Evolutionary conservation across 2,329 filamentous ascomycete genomes (phyloP).

Genomic region (Blastomyces parvus): DNA sequence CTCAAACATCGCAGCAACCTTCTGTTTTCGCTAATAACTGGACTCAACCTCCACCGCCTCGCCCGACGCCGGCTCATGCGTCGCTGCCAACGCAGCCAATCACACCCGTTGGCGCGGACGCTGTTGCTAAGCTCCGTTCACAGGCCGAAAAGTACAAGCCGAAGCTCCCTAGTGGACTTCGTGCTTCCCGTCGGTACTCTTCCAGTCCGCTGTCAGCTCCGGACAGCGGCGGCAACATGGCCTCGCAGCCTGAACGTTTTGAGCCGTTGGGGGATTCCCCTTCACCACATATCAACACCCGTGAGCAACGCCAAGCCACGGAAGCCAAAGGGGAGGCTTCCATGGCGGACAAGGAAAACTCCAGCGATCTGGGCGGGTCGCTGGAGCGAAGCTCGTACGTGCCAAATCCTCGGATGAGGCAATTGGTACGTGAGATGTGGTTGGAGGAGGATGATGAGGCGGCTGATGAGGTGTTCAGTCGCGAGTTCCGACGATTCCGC

Average conservation of each 20-base stretch:
- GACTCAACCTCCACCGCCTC: conserved; percentile 12
- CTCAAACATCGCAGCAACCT: background rate
- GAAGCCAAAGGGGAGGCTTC: background rate
- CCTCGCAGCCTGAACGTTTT: background rate
- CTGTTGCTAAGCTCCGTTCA: conserved; percentile 30
- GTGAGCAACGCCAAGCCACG: conserved; percentile 1
- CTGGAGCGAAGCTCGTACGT: background rate
- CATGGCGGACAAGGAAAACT: background rate
- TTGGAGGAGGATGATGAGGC: conserved; percentile 5
- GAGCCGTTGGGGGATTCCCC: background rate
- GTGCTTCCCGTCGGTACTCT: conserved; percentile 11
- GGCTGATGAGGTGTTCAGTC: conserved; percentile 7
- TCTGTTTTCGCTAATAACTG: background rate
- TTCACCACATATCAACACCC: background rate
- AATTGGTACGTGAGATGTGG: conserved; percentile 9
- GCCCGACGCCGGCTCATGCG: conserved; percentile 13
- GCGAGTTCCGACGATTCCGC: conserved; percentile 7
- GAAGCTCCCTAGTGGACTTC: conserved; percentile 31
- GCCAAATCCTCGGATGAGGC: background rate
- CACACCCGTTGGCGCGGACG: conserved; percentile 20
- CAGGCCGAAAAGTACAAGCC: conserved; percentile 36
- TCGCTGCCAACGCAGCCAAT: conserved; percentile 17
- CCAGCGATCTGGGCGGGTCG: background rate
- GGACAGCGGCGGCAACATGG: background rate
- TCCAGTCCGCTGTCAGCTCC: conserved; percentile 9